Evolutionary conservation across 169 alveolate species (phyloP).

Genomic region (Plasmodium coatneyi): DNA sequence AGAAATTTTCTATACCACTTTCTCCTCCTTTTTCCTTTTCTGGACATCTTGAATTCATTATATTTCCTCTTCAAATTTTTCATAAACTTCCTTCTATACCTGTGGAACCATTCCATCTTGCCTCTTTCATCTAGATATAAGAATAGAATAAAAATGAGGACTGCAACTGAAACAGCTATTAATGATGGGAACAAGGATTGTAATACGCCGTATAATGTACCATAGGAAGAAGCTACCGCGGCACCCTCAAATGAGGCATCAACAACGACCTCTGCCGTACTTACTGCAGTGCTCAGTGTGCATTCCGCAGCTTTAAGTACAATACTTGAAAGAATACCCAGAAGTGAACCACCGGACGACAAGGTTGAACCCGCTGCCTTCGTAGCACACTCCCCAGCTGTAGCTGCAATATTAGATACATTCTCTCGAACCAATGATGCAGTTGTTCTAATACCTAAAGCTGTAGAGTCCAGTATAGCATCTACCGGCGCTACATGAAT

Average conservation of each 20-base stretch:
- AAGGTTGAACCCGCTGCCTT: background rate
- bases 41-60: background rate
- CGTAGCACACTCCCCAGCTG: background rate
- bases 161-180: background rate
- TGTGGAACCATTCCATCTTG: background rate
- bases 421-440: background rate
- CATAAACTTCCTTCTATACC: background rate
- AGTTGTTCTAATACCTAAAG: background rate
- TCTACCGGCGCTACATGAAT: background rate
- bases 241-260: background rate
- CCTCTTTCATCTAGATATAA: slow-evolving; percentile 1
- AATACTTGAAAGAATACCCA: too few relatives aligned
- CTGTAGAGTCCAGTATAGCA: background rate
- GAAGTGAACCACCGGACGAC: too few relatives aligned
- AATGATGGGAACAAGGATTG: background rate
- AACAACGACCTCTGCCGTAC: background rate
- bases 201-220: background rate
- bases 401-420: background rate
- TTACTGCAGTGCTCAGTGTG: too few relatives aligned
- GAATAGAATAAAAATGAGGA: background rate
- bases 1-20: background rate
- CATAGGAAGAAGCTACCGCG: background rate
- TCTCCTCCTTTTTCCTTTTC: background rate
- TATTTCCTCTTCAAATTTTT: background rate
- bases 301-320: too few relatives aligned